These are phyloP conservation scores for Populus hybrid DNA, from an alignment of 441 rosid genomes.

Conservation along the genomic window DNA sequence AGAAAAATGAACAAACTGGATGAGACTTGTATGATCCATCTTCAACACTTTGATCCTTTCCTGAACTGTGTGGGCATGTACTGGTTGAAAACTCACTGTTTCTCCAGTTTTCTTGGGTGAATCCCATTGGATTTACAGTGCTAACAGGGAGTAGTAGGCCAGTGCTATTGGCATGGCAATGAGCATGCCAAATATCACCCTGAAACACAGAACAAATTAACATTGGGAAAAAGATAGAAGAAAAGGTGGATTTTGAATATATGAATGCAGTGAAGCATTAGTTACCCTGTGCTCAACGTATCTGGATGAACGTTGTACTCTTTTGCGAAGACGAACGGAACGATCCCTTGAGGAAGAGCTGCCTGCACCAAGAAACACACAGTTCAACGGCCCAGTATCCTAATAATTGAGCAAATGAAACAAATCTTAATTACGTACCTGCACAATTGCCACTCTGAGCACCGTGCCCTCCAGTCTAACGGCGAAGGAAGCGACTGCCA, in stretches of 20 bases:
- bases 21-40: slow-evolving; percentile 4
- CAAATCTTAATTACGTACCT: slow-evolving; percentile 43
- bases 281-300: slow-evolving; percentile 73
- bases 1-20: slow-evolving; percentile 9
- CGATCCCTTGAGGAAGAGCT: slow-evolving; percentile 84
- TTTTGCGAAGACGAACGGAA: slow-evolving; percentile 29
- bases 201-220: slow-evolving; percentile 34
- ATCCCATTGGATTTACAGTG: slow-evolving; percentile 32
- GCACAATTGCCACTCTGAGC: slow-evolving; percentile 63
- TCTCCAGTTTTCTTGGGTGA: not conserved
- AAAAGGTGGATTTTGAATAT: not conserved
- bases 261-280: not conserved
- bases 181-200: slow-evolving; percentile 81
- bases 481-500: slow-evolving; percentile 58
- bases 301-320: slow-evolving; percentile 86
- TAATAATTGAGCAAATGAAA: not conserved
- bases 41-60: not conserved
- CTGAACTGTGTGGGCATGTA: not conserved
- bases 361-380: slow-evolving; percentile 47
- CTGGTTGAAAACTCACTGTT: not conserved
- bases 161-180: slow-evolving; percentile 69
- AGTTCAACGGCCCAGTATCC: not conserved
- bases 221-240: no score
- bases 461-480: slow-evolving; percentile 45
- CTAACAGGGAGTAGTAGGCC: slow-evolving; percentile 71